Evolutionary conservation across 345 rosid genomes (phyloP), one percentile per base, ranked within the genome.

Genomic region (Ceriops decandra): DNA sequence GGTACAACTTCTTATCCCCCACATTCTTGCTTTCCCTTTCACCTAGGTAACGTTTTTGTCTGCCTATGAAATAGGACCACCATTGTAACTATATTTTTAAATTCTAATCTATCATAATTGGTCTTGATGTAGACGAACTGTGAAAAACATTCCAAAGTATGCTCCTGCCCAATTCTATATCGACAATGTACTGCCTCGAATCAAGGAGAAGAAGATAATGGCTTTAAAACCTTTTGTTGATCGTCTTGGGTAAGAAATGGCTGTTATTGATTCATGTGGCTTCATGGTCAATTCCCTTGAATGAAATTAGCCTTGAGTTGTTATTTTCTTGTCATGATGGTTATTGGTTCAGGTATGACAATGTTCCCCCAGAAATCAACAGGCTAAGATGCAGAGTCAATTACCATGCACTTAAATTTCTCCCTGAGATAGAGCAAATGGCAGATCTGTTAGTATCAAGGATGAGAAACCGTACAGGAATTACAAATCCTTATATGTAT

Each of bases 181-280:
- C n/a, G 99, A 92, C 80, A 95, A 95, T 74, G 99, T 95, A 32
- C 86, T 95, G 57, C 99, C 99, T 56, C 88, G 99, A 72, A 84
- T 95, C 73, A 95, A 88, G 81, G 99, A 95, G 81, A 95, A 95
- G 91, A 95, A 87, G 88, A 92, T 95, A 65, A 95, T 95, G 99
- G 87, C 96, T 67, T 84, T 95, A 36, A 95, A 95, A 81, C 99
- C 99, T 80, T 95, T 95, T 84, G 99, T 95, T 2, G 99, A 95
- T 82, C 90, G 99, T 28, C 95, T 92, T 62, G 99, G 99, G 99
- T 95, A 71, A 80, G 89, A 67, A 60, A 58, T 72, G 57, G 19
- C 31, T 64, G 28, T 69, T 72, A 10, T 53, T 24, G 51, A 57
- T 69, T 17, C 42, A 7, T 30, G 16, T 11, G 21, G 17, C 54